Conservation (phyloP, 345 rosid genomes). For the Populus euphratica region DNA sequence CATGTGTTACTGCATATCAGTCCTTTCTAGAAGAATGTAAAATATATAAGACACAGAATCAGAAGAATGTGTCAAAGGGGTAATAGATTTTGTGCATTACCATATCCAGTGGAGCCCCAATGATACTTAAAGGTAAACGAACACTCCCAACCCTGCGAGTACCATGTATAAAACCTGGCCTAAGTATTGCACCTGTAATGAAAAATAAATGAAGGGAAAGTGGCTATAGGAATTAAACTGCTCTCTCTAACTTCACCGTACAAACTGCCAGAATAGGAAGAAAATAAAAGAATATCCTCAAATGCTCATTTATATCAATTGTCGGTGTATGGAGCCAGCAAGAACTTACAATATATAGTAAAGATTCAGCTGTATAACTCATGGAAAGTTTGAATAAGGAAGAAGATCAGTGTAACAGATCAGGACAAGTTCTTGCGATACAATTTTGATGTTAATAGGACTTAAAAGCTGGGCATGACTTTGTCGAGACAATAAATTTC, state of each 20-base stretch:
- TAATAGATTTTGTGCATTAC: conserved; percentile 27
- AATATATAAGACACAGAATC: not conserved
- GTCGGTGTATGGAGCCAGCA: too few species aligned
- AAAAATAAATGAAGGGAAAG: conserved; percentile 14
- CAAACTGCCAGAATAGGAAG: not conserved
- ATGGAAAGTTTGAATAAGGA: too few species aligned
- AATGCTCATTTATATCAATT: too few species aligned
- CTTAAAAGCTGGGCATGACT: conserved; percentile 2
- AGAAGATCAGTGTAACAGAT: too few species aligned
- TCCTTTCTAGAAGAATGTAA: not conserved
- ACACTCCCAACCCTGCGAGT: conserved; percentile 74
- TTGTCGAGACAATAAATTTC: not conserved
- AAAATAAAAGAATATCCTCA: too few species aligned
- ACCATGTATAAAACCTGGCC: conserved; percentile 95
- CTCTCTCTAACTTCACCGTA: too few species aligned
- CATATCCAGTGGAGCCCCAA: conserved; percentile 92
- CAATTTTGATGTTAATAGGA: not conserved
- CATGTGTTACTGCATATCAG: too few species aligned
- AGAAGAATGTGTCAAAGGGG: not conserved
- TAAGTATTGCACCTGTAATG: conserved; percentile 64
- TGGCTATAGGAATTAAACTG: too few species aligned
- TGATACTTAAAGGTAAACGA: conserved; percentile 73
- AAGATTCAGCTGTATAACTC: too few species aligned
- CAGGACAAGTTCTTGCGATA: not conserved
- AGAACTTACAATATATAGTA: too few species aligned